Evolutionary conservation across 495 filamentous ascomycete species (phyloP).

Genomic region (Aspergillus ellipticus): DNA sequence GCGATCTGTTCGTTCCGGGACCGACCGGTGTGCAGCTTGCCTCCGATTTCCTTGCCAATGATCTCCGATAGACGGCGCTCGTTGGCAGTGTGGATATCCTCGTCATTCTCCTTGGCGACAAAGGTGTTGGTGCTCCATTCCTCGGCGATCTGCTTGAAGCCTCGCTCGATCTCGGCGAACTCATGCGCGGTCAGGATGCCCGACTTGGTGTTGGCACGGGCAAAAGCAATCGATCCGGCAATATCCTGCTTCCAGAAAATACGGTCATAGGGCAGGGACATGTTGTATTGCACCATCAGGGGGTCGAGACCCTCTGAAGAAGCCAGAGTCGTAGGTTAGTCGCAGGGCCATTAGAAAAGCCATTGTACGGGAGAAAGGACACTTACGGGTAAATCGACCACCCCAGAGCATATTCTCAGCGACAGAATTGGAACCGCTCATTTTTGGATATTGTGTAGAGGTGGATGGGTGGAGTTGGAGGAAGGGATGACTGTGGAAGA

Average conservation of each 20-base stretch:
- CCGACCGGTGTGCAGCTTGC: conserved; percentile 91
- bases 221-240: conserved; percentile 77
- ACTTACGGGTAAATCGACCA: conserved; percentile 72
- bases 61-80: conserved; percentile 87
- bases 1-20: conserved; percentile 92
- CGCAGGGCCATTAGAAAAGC: conserved; percentile 4
- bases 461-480: neutral
- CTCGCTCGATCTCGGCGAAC: conserved; percentile 71
- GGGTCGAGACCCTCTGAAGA: conserved; percentile 71
- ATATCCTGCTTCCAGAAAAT: conserved; percentile 80
- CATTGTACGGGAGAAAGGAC: conserved; percentile 11
- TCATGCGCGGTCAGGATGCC: conserved; percentile 73
- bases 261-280: conserved; percentile 80
- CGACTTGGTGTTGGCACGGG: conserved; percentile 73
- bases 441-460: conserved; percentile 19
- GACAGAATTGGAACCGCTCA: conserved; percentile 41
- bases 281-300: conserved; percentile 86
- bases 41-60: conserved; percentile 79
- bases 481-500: neutral
- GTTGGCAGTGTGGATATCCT: conserved; percentile 88
- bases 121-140: conserved; percentile 64
- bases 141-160: conserved; percentile 64
- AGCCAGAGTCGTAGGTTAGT: conserved; percentile 16
- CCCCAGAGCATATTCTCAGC: conserved; percentile 73
- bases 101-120: conserved; percentile 43